Evolutionary conservation across 495 filamentous ascomycete genomes (phyloP).

Genomic region (Penicillium angulare): DNA sequence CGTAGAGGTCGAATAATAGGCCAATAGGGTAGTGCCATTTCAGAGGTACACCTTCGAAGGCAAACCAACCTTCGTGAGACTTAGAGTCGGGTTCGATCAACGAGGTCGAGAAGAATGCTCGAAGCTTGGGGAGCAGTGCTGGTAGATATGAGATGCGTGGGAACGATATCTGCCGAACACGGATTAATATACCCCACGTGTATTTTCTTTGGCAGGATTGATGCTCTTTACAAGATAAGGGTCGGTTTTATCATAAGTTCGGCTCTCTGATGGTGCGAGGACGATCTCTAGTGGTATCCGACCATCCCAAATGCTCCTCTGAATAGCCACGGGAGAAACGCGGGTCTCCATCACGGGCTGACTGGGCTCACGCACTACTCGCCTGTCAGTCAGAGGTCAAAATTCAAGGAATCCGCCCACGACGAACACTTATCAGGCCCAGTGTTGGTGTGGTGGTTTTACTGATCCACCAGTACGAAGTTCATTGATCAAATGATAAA

Average conservation of each 20-base stretch:
- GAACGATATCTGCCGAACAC: slow-evolving; percentile 40
- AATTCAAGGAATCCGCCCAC: no score
- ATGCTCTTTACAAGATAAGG: slow-evolving; percentile 46
- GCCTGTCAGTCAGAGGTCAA: no score
- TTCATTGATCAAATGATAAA: slow-evolving; percentile 5
- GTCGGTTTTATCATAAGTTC: slow-evolving; percentile 53
- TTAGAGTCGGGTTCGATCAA: slow-evolving; percentile 62
- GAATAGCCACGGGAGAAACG: slow-evolving; percentile 35
- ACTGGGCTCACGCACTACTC: not conserved
- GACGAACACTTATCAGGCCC: not conserved
- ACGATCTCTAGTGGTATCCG: slow-evolving; percentile 51
- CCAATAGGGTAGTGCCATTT: slow-evolving; percentile 89
- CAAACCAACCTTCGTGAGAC: slow-evolving; percentile 67
- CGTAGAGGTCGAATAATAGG: slow-evolving; percentile 84
- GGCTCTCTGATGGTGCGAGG: slow-evolving; percentile 53
- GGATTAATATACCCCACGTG: slow-evolving; percentile 4
- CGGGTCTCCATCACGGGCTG: slow-evolving; percentile 19
- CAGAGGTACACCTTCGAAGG: slow-evolving; percentile 72
- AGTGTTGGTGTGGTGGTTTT: slow-evolving; percentile 1
- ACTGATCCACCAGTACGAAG: slow-evolving; percentile 4
- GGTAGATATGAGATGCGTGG: slow-evolving; percentile 61
- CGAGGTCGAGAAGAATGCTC: slow-evolving; percentile 70
- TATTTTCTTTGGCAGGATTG: not conserved
- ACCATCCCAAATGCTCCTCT: slow-evolving; percentile 50
- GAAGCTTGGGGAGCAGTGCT: slow-evolving; percentile 75